These are phyloP conservation scores for Sungouiella blattae DNA, from an alignment of 805 yeast species.

Conservation along the genomic window DNA sequence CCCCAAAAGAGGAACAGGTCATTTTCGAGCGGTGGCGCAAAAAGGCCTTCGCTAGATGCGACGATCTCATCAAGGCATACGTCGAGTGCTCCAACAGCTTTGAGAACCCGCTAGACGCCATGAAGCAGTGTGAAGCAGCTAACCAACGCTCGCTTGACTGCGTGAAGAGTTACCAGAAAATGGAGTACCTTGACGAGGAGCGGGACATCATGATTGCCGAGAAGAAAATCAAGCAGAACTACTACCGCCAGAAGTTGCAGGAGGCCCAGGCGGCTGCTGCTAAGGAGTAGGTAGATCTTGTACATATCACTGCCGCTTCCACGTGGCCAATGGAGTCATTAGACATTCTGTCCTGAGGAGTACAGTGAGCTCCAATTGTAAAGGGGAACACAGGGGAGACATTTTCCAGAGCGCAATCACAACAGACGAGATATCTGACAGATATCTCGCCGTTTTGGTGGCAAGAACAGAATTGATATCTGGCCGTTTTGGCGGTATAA, in stretches of 20 bases:
- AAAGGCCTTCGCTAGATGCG: constrained; percentile 63
- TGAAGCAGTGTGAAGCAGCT: constrained; percentile 61
- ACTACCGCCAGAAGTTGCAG: constrained; percentile 13
- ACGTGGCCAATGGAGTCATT: too few species aligned
- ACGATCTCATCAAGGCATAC: constrained; percentile 58
- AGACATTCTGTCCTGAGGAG: too few species aligned
- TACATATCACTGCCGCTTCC: not conserved
- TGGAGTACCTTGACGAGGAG: constrained; percentile 65
- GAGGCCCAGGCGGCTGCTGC: constrained; percentile 6
- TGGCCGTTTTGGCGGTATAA: too few species aligned
- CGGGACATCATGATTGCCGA: constrained; percentile 60
- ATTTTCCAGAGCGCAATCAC: too few species aligned
- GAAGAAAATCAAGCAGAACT: constrained; percentile 41
- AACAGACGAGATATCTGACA: too few species aligned
- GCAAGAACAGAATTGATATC: too few species aligned
- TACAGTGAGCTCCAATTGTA: too few species aligned
- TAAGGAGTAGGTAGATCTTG: not conserved
- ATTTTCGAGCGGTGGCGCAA: constrained; percentile 69
- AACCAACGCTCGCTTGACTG: constrained; percentile 61
- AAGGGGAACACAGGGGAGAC: too few species aligned
- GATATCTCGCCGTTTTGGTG: too few species aligned
- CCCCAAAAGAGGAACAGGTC: constrained; percentile 73
- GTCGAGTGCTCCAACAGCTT: constrained; percentile 60
- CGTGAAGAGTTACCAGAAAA: constrained; percentile 55
- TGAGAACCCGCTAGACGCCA: constrained; percentile 58